These are phyloP conservation scores for Starmerella roubikii DNA, from an alignment of 805 yeast genomes.

Conservation along the genomic window DNA sequence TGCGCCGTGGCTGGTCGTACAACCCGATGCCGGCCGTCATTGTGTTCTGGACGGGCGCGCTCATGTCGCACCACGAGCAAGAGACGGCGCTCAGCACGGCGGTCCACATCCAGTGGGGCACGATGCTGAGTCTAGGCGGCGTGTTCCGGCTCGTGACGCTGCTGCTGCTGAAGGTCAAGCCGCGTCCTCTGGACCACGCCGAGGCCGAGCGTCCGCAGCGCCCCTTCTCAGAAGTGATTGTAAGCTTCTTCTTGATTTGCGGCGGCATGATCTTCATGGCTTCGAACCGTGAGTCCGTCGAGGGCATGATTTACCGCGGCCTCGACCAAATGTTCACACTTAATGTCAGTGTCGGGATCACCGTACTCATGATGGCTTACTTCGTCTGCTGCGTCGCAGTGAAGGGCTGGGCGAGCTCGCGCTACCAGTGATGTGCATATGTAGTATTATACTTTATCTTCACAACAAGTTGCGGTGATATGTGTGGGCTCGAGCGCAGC, in stretches of 20 bases:
- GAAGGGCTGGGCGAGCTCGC: constrained; percentile 23
- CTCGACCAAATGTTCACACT: constrained; percentile 80
- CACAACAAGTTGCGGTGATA: too few species aligned
- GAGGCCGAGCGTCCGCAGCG: constrained; percentile 36
- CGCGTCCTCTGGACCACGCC: constrained; percentile 18
- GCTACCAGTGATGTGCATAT: constrained; percentile 1
- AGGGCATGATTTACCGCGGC: constrained; percentile 70
- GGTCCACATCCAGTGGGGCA: constrained; percentile 90
- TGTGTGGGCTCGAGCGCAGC: too few species aligned
- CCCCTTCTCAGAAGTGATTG: constrained; percentile 78
- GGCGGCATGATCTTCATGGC: constrained; percentile 93
- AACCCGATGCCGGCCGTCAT: constrained; percentile 92
- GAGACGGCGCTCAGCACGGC: constrained; percentile 62
- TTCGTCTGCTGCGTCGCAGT: constrained; percentile 48
- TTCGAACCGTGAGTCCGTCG: constrained; percentile 73
- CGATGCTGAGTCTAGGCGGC: constrained; percentile 67
- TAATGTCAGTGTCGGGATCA: constrained; percentile 69
- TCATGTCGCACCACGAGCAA: constrained; percentile 92
- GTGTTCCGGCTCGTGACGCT: constrained; percentile 58
- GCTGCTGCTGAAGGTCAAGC: constrained; percentile 32
- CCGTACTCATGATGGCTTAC: constrained; percentile 79
- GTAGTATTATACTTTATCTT: too few species aligned
- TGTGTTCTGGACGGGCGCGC: constrained; percentile 88
- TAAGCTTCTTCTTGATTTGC: constrained; percentile 62
- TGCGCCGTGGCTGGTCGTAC: constrained; percentile 43